A percentile compares a stretch with the other conserved stretches of the same genome.
Evolutionary conservation across 345 rosid species (phyloP).

Genomic region (Crucihimalaya himalaica): DNA sequence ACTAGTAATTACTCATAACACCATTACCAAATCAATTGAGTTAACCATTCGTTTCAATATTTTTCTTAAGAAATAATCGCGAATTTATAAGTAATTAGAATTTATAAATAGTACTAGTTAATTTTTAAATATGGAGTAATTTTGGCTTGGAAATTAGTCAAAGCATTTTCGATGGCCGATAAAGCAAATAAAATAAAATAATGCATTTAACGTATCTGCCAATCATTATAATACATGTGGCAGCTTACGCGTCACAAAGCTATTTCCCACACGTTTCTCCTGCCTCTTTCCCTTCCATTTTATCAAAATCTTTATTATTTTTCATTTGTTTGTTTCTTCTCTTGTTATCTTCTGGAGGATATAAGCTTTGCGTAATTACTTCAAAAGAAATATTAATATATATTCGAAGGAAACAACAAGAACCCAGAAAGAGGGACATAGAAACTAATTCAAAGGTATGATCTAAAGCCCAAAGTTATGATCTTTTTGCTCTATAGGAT

Average conservation of each 20-base stretch:
- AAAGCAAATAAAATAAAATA: not conserved
- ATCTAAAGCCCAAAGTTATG: slow-evolving; percentile 1
- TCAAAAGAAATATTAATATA: not conserved
- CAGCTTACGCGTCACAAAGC: slow-evolving; percentile 35
- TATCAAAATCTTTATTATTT: not conserved
- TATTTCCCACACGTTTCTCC: slow-evolving; percentile 47
- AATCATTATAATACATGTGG: slow-evolving; percentile 46
- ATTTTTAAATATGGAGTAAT: too few species aligned
- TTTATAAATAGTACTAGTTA: too few species aligned
- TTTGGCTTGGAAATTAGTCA: not conserved
- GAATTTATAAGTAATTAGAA: too few species aligned
- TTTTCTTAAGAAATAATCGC: not conserved
- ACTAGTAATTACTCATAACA: not conserved
- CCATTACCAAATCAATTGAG: not conserved
- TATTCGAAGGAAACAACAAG: not conserved
- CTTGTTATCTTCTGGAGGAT: not conserved
- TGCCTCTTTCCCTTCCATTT: not conserved
- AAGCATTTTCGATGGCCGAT: slow-evolving; percentile 22
- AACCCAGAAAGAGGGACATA: slow-evolving; percentile 13
- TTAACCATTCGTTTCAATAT: not conserved
- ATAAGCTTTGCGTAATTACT: not conserved
- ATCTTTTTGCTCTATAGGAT: not conserved
- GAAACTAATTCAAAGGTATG: slow-evolving; percentile 32
- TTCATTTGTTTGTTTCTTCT: not conserved
- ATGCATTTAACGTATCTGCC: not conserved